Conservation (phyloP, 345 rosid species). For the Euphorbia lathyris region DNA sequence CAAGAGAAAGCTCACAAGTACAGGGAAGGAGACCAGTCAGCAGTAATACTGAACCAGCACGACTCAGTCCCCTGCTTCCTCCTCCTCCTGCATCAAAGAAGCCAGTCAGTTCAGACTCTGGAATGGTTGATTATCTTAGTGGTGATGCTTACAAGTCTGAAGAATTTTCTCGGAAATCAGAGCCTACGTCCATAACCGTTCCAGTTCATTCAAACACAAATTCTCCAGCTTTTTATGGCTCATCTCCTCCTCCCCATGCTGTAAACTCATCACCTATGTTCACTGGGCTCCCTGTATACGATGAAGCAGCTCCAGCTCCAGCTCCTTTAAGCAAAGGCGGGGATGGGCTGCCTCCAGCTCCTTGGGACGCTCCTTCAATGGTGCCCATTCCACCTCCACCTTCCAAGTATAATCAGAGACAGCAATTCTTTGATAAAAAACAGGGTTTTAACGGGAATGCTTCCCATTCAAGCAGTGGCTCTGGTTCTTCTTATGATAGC, state of each 20-base stretch:
- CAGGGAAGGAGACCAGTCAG: conserved; percentile 40
- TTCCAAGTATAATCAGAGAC: conserved; percentile 64
- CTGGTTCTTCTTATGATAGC: conserved; percentile 53
- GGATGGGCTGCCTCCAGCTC: conserved; percentile 69
- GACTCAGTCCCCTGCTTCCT: conserved; percentile 57
- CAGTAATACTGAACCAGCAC: conserved; percentile 32
- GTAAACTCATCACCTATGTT: conserved; percentile 24
- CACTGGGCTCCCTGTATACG: conserved; percentile 46
- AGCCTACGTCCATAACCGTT: conserved; percentile 32
- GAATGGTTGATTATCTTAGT: conserved; percentile 73
- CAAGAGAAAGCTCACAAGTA: conserved; percentile 51
- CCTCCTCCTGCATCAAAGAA: conserved; percentile 84
- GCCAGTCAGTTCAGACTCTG: conserved; percentile 49
- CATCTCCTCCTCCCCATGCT: conserved; percentile 21
- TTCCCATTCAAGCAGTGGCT: conserved; percentile 44
- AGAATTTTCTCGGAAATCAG: conserved; percentile 35
- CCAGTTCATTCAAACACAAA: conserved; percentile 32
- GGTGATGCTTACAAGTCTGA: conserved; percentile 73
- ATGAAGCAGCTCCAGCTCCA: too few relatives aligned
- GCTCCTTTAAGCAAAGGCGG: conserved; percentile 37
- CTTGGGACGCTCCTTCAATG: conserved; percentile 55
- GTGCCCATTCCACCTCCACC: conserved; percentile 75
- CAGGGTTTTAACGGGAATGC: conserved; percentile 14
- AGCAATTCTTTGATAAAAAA: conserved; percentile 51
- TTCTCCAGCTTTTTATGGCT: conserved; percentile 28